These are phyloP conservation scores for Fusarium miscanthi DNA, from an alignment of 2,329 filamentous ascomycete species.

Conservation along the genomic window DNA sequence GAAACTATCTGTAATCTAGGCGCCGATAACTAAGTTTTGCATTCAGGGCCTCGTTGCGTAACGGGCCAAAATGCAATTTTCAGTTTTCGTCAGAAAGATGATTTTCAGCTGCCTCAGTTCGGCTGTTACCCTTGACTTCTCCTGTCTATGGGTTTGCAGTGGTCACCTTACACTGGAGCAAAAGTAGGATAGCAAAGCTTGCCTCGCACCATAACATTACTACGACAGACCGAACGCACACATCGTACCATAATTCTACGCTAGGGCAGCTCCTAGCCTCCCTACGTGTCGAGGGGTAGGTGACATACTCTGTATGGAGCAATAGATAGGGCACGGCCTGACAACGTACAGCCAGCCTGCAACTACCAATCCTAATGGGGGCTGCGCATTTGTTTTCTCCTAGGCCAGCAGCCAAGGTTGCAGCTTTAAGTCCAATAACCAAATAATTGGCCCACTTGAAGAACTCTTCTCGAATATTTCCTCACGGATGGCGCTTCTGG, in stretches of 20 bases:
- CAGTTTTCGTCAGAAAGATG: neutral
- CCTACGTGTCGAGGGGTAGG: constrained; percentile 10
- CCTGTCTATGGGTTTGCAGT: neutral
- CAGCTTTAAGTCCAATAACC: neutral
- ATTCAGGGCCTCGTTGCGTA: neutral
- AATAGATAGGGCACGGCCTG: neutral
- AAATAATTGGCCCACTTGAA: constrained; percentile 22
- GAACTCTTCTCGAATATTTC: constrained; percentile 30
- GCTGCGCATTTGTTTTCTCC: constrained; percentile 15
- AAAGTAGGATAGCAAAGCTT: neutral
- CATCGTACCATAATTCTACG: constrained; percentile 28
- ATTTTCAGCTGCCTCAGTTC: constrained; percentile 2
- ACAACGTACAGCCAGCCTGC: neutral
- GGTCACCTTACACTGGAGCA: neutral
- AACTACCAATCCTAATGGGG: neutral
- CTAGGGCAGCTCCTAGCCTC: constrained; percentile 16
- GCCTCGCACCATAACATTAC: constrained; percentile 3
- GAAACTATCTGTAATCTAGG: constrained; percentile 10
- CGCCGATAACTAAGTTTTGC: neutral
- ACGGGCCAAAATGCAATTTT: neutral
- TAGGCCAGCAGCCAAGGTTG: constrained; percentile 9
- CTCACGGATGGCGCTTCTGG: neutral
- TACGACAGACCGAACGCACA: neutral
- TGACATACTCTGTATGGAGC: neutral
- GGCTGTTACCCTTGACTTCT: constrained; percentile 5